A percentile compares a stretch with the other conserved stretches of the same genome.
phyloP scores from a whole-genome alignment of 2,329 filamentous ascomycete genomes.

The Coniella vitis region DNA sequence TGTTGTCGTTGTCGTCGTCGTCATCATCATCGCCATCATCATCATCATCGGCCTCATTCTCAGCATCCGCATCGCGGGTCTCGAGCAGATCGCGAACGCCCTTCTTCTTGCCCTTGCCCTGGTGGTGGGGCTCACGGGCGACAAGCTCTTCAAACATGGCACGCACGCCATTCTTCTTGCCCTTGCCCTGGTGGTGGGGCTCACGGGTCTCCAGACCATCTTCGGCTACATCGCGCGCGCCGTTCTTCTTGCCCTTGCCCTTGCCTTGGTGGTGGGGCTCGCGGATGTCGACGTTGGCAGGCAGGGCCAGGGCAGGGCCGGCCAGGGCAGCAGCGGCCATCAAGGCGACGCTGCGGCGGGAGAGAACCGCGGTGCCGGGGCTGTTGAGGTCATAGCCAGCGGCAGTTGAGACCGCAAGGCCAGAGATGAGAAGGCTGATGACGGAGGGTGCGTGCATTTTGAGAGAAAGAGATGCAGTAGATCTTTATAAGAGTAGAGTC shows the following conservation, averaged over 20 bases:
- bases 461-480: background rate
- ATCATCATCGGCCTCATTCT: slow-evolving; percentile 7
- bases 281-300: slow-evolving; percentile 15
- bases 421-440: slow-evolving; percentile 12
- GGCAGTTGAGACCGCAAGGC: slow-evolving; percentile 12
- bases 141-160: slow-evolving; percentile 12
- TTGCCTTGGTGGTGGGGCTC: slow-evolving; percentile 15
- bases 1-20: background rate
- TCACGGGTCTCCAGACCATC: slow-evolving; percentile 11
- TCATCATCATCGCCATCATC: slow-evolving; percentile 2
- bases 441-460: slow-evolving; percentile 14
- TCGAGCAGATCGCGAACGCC: background rate
- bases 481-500: no score
- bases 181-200: slow-evolving; percentile 19
- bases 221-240: background rate
- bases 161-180: slow-evolving; percentile 3
- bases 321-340: slow-evolving; percentile 4
- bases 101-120: slow-evolving; percentile 19
- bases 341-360: slow-evolving; percentile 12
- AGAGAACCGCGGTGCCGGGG: slow-evolving; percentile 7
- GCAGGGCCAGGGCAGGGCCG: slow-evolving; percentile 17
- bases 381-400: slow-evolving; percentile 7
- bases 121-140: slow-evolving; percentile 20
- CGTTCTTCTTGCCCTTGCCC: slow-evolving; percentile 14
- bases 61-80: slow-evolving; percentile 14